Percentiles rank a stretch among this genome's conserved stretches.
Conservation (phyloP, 805 yeast species). For the Ogataea henricii region DNA sequence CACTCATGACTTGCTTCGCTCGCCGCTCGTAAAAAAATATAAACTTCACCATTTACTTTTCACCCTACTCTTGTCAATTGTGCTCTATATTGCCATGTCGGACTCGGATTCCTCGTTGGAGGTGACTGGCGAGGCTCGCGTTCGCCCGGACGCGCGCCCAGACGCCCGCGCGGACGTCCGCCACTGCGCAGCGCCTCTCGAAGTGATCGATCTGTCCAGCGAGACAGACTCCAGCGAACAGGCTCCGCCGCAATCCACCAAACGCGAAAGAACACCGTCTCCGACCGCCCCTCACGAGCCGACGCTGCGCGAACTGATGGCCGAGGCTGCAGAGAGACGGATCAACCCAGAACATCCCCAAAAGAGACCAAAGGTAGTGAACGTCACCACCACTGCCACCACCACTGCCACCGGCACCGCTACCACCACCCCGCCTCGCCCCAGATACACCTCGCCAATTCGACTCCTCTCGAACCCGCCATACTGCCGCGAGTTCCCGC, state of each 20-base stretch:
- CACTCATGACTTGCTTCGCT: too few relatives aligned
- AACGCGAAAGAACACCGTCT: background rate
- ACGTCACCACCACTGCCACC: background rate
- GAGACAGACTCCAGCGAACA: background rate
- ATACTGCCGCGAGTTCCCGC: conserved; percentile 24
- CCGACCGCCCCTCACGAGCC: too few relatives aligned
- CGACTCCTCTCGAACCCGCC: conserved; percentile 27
- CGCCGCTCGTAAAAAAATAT: too few relatives aligned
- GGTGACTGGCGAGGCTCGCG: conserved; percentile 7
- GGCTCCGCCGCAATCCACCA: background rate
- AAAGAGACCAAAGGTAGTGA: conserved; percentile 3
- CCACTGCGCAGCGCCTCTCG: background rate
- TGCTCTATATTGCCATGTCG: background rate
- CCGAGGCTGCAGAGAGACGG: conserved; percentile 28
- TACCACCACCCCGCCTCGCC: background rate
- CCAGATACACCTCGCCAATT: conserved; percentile 27
- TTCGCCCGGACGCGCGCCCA: background rate
- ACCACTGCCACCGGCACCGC: background rate
- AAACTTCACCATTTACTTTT: background rate
- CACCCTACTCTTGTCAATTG: background rate
- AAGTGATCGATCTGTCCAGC: conserved; percentile 15
- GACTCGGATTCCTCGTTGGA: conserved; percentile 17
- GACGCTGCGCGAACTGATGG: conserved; percentile 22
- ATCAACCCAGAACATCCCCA: conserved; percentile 6
- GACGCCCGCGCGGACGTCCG: background rate